Base-by-base conservation (phyloP, 768 basidiomycete species). In the Russula emetica region DNA sequence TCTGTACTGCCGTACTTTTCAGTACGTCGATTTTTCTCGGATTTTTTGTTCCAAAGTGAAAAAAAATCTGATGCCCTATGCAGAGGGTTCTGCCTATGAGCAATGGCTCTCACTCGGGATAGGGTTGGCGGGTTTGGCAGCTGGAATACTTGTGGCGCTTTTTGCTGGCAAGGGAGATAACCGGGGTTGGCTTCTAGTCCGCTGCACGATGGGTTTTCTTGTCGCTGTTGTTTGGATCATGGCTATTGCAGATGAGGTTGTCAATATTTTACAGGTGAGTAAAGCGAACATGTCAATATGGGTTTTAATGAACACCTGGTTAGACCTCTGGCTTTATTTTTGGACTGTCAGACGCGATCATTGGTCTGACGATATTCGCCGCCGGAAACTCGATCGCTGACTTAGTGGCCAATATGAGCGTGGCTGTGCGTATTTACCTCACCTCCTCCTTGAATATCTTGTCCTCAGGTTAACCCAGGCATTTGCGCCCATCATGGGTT, bases 221-320 rank as follows among this genome's bases (percentile, higher is more conserved):
- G 88, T 96, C 30, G 82, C 94, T 3, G 84, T 98, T 65, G 86
- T 98, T 9, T 99, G 97, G 96, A 98, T 99, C 69, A 95, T 98
- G 85, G 94, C 90, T 7, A 94, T 98, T 54, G 94, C 95, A 1
- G 94, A 97, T 72, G 95, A 98, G 73, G 94, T 96, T 2, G 94
- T 98, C 34, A 83, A 88, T 54, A 87, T 98, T 13, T 81, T 98
- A 11, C 86, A 89, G 78, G 95, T 95, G 51, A 62, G 67, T 24
- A 10, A 40, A 22, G 24, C 7, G 24, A 44, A 13, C 36, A 34
- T 26, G 52, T 45, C n/a, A 26, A 24, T 34, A 22, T 44, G 18
- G 28, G n/a, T 7, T 50, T 26, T 18, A 34, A 9, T 49, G 67
- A 22, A 53, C 40, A 36, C 70, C 36, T 3, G 30, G 0, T 14